Base-by-base conservation (phyloP, 306 rosid species). In the Cajanus cajan region DNA sequence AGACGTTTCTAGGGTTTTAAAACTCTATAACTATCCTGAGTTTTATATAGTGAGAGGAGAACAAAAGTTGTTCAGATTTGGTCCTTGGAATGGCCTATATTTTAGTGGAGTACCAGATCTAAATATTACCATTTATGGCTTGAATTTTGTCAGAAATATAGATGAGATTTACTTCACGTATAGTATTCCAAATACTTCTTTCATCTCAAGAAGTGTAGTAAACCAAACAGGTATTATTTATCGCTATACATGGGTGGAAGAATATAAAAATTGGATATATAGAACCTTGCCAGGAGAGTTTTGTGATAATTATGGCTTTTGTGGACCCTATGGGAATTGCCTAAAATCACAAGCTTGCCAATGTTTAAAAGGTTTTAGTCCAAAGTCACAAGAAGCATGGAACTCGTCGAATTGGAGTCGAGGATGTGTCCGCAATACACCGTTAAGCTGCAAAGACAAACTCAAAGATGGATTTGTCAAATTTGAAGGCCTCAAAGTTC, bases 321-420 rank as follows among this genome's bases (percentile, higher is more conserved):
- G 90, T 76, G 91, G 91, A 39, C 14, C 84, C 22, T 4, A 82
- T 54, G 80, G 77, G 8, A 39, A 55, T 0, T 90, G 93, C 59
- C 4, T 0, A 2, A 55, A 13, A 0, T 4, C 75, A 8, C 76
- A 51, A 6, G 4, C 6, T 1, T 88, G 91, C 14, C 16, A 43
- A 33, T 86, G 91, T 50, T 77, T 86, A 4, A 2, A 11, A 75
- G 91, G 90, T 12, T 88, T 82, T 44, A 31, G 7, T 4, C 71
- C 87, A 4, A 84, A 34, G 54, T 50, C 66, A 4, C 50, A 65
- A 10, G 8, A 3, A 4, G 12, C 2, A 2, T 82, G 69, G 77
- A 45, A 39, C 21, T 11, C n/a, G 0, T 15, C 5, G 7, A 51
- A 78, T 0, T 65, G 16, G 61, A 6, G 22, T n/a, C 28, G 34